Evolutionary conservation across 208 protist genomes (phyloP), one percentile per base, ranked within the genome.

Genomic region (Acanthamoeba royreba): DNA sequence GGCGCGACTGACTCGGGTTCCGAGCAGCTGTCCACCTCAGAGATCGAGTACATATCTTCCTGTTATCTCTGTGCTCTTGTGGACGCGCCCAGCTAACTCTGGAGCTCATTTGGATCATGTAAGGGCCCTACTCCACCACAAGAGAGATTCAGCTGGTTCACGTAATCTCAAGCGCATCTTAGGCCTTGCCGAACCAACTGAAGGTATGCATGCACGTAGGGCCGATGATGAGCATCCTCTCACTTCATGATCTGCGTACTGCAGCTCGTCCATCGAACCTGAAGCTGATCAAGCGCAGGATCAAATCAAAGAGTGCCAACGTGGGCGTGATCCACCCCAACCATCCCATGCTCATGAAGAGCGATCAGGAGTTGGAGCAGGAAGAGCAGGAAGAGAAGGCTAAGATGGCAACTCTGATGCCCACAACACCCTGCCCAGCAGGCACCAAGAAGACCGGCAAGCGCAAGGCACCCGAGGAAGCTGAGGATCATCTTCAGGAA

Each of bases 101-200:
- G n/a, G n/a, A n/a, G n/a, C n/a, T n/a, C n/a, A n/a, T n/a, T n/a
- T n/a, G n/a, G n/a, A n/a, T n/a, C n/a, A n/a, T n/a, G n/a, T n/a
- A n/a, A 46, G 72, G 4, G 72, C 72, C 17, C 42, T 83, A 45
- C 28, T 83, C 4, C 31, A 46, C n/a, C 46, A 83, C 43, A 33
- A 38, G 42, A 15, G 72, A 0, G 72, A 83, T 31, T 53, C 72
- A 5, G 72, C 72, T 15, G 72, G 72, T 19, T 15, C 72, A 15
- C 72, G 72, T 40, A 83, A 83, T 45, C 43, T 83, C 42, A 83
- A 83, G 72, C 72, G 72, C 4, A 83, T 83, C 43, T 45, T 83
- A 1, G 72, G 72, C 72, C 28, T 83, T 28, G 28, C 43, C 1
- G 72, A 83, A 28, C 72, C 46, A 45, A 31, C 42, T 9, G 72